Conservation (phyloP, 2,329 filamentous ascomycete species). For the Colletotrichum tamarilloi region DNA sequence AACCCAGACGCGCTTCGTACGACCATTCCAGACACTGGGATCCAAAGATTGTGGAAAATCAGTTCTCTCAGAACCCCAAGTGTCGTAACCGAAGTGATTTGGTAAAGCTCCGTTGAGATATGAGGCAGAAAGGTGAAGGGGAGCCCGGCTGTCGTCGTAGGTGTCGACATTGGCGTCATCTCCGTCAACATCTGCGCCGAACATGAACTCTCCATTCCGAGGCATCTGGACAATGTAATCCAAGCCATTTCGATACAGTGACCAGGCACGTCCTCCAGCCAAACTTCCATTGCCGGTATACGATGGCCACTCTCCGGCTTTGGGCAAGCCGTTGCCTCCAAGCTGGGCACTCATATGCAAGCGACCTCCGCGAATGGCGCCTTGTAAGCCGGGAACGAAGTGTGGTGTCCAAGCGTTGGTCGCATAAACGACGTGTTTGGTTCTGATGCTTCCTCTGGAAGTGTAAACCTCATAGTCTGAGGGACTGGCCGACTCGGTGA, state of each 20-base stretch:
- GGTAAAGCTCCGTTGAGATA: conserved; percentile 6
- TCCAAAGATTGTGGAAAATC: neutral
- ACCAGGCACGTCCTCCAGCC: too few relatives aligned
- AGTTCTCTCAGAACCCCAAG: neutral
- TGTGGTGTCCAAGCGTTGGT: neutral
- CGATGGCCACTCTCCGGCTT: neutral
- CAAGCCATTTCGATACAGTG: too few relatives aligned
- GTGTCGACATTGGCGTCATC: too few relatives aligned
- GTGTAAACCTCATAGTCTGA: neutral
- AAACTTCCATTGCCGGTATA: neutral
- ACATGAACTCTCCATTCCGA: too few relatives aligned
- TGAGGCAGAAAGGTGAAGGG: neutral
- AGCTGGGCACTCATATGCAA: neutral
- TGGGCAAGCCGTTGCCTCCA: neutral
- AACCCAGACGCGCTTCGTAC: neutral
- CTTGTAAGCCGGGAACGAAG: neutral
- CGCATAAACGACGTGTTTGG: neutral
- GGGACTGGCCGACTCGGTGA: neutral
- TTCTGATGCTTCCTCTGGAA: neutral
- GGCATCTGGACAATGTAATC: too few relatives aligned
- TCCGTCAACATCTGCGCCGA: too few relatives aligned
- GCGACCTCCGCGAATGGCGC: neutral
- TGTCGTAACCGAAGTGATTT: neutral
- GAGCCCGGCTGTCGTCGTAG: too few relatives aligned
- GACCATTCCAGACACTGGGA: neutral